Conservation (phyloP, 495 filamentous ascomycete genomes). For the Darksidea phi region DNA sequence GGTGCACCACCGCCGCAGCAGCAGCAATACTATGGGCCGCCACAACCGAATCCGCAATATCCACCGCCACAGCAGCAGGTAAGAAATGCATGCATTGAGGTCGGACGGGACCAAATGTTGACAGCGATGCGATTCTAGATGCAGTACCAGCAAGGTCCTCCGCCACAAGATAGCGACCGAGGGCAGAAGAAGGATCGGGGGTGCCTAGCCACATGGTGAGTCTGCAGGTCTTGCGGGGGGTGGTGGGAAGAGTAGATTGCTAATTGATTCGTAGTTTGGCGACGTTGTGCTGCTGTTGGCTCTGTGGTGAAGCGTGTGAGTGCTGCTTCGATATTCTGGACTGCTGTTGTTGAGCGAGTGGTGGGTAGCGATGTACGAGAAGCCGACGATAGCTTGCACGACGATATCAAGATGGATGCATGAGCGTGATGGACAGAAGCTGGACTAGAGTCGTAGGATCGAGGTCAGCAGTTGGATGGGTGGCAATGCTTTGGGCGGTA, state of each 20-base stretch:
- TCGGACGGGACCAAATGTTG: neutral
- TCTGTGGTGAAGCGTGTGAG: constrained; percentile 25
- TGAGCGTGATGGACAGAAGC: no score
- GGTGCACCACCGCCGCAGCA: neutral
- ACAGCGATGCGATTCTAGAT: neutral
- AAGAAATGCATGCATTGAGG: neutral
- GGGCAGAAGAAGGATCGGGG: constrained; percentile 15
- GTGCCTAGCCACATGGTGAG: constrained; percentile 24
- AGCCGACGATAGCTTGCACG: no score
- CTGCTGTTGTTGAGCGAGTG: constrained; percentile 9
- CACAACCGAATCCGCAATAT: constrained; percentile 9
- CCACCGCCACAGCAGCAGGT: constrained; percentile 27
- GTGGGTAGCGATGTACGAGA: no score
- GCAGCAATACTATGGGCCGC: constrained; percentile 20
- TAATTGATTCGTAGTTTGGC: constrained; percentile 14
- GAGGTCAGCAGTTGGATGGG: neutral
- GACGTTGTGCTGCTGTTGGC: constrained; percentile 27
- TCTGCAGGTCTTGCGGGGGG: neutral
- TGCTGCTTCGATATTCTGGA: constrained; percentile 24
- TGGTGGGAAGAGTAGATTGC: neutral
- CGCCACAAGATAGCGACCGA: neutral
- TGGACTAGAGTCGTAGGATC: no score
- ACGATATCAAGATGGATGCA: no score
- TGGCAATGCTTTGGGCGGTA: neutral
- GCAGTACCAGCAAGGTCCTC: constrained; percentile 10